Conservation (phyloP, 768 basidiomycete species). For the Leucogyrophana mollusca region DNA sequence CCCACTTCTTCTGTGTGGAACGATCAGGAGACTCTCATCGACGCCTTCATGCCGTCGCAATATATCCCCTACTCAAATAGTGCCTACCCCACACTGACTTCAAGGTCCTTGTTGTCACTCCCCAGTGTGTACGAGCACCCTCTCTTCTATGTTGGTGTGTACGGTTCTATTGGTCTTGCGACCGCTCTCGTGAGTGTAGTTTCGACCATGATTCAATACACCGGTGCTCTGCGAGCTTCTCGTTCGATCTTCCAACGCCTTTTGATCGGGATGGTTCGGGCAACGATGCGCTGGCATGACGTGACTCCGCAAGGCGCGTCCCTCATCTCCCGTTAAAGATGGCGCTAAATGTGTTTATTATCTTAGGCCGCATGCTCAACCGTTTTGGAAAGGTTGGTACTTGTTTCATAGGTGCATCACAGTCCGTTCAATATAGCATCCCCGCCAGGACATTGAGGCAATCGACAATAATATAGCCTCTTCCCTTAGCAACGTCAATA, state of each 20-base stretch:
- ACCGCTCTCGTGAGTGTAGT: constrained; percentile 46
- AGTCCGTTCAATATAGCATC: background rate
- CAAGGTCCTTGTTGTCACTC: constrained; percentile 14
- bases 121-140: constrained; percentile 60
- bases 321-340: constrained; percentile 30
- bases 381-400: constrained; percentile 65
- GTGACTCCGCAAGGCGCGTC: constrained; percentile 70
- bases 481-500: constrained; percentile 74
- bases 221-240: constrained; percentile 43
- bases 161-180: constrained; percentile 56
- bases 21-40: constrained; percentile 29
- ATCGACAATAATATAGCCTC: constrained; percentile 73
- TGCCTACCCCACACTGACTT: constrained; percentile 14
- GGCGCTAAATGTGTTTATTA: background rate
- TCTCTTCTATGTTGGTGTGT: constrained; percentile 69
- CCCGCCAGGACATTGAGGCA: constrained; percentile 71
- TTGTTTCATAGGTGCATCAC: background rate
- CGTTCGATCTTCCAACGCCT: constrained; percentile 45
- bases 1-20: constrained; percentile 20
- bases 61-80: constrained; percentile 13
- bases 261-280: constrained; percentile 67
- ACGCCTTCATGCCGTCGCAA: constrained; percentile 17
- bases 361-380: constrained; percentile 77
- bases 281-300: constrained; percentile 85
- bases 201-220: constrained; percentile 54